These are phyloP conservation scores for Alternaria sp. DNA, from an alignment of 2,329 filamentous ascomycete species.

Conservation along the genomic window DNA sequence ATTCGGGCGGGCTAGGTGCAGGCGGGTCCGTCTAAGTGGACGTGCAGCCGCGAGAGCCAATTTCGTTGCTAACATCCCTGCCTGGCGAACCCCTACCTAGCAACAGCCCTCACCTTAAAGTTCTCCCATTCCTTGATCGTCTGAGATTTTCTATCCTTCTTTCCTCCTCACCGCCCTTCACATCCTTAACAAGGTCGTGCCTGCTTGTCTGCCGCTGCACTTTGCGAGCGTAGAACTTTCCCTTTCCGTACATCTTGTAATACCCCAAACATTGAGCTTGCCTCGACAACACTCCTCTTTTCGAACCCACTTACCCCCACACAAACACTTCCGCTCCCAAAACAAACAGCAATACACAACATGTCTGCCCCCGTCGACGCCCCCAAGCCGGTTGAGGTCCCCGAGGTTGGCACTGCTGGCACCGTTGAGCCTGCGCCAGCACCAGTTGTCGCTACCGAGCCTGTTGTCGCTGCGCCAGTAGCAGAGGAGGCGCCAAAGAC, in stretches of 20 bases:
- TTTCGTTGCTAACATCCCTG: conserved; percentile 45
- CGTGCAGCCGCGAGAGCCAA: conserved; percentile 43
- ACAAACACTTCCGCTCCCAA: conserved; percentile 2
- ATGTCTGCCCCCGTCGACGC: conserved; percentile 74
- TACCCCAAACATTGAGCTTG: conserved; percentile 38
- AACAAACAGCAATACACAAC: conserved; percentile 33
- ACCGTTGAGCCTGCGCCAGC: conserved; percentile 48
- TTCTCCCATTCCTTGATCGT: conserved; percentile 40
- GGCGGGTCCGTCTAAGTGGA: conserved; percentile 43
- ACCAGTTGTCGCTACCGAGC: conserved; percentile 45
- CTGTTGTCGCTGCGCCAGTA: conserved; percentile 50
- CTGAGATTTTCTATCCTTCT: conserved; percentile 40
- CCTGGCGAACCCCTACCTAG: conserved; percentile 38
- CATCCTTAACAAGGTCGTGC: conserved; percentile 39
- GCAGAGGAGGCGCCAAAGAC: conserved; percentile 54
- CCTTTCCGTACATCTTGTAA: conserved; percentile 47
- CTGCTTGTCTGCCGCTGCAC: conserved; percentile 37
- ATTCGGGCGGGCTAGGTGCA: conserved; percentile 36
- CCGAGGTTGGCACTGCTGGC: conserved; percentile 45
- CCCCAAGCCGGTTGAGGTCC: conserved; percentile 71
- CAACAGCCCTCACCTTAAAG: conserved; percentile 50
- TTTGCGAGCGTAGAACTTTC: conserved; percentile 42
- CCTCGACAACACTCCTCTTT: conserved; percentile 28
- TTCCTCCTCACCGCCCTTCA: conserved; percentile 42
- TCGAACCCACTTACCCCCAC: conserved; percentile 18